phyloP scores from a whole-genome alignment of 2,329 filamentous ascomycete genomes.

The Colletotrichum cereale region DNA sequence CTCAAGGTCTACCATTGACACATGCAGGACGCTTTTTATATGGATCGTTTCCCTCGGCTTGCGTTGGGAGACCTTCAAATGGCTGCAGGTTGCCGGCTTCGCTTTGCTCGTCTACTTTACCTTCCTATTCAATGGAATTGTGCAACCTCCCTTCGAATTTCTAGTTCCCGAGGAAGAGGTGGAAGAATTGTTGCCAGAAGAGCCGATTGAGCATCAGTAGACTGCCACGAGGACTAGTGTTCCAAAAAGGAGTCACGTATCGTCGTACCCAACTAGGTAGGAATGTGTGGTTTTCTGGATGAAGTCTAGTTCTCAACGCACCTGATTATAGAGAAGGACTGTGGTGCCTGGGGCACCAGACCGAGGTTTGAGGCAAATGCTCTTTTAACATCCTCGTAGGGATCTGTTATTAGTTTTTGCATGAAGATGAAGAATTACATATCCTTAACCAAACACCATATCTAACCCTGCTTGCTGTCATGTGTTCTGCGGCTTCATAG shows the following conservation, averaged over 20 bases:
- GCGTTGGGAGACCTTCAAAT: conserved; percentile 98
- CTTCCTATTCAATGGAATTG: conserved; percentile 94
- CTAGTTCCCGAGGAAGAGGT: conserved; percentile 69
- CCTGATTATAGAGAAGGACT: not conserved
- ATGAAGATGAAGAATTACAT: not conserved
- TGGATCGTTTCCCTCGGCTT: conserved; percentile 95
- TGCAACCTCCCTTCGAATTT: conserved; percentile 82
- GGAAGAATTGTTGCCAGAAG: conserved; percentile 80
- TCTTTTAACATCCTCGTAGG: not conserved
- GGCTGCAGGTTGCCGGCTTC: conserved; percentile 93
- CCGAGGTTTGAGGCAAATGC: not conserved
- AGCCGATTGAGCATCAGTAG: conserved; percentile 79
- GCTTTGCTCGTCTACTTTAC: conserved; percentile 93
- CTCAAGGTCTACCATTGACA: conserved; percentile 95
- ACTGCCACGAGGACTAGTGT: not conserved
- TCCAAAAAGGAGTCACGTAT: not conserved
- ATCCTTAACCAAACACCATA: not conserved
- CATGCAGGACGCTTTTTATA: conserved; percentile 96
- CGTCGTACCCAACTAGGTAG: not conserved
- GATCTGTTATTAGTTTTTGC: not conserved
- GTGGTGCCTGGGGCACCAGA: not conserved
- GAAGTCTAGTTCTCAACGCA: not conserved
- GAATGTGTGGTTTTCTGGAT: not conserved
- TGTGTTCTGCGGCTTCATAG: not conserved
- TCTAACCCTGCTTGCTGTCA: not conserved